Evolutionary conservation across 805 yeast genomes (phyloP), one percentile per base, ranked within the genome.

Genomic region (Clavispora fructus): DNA sequence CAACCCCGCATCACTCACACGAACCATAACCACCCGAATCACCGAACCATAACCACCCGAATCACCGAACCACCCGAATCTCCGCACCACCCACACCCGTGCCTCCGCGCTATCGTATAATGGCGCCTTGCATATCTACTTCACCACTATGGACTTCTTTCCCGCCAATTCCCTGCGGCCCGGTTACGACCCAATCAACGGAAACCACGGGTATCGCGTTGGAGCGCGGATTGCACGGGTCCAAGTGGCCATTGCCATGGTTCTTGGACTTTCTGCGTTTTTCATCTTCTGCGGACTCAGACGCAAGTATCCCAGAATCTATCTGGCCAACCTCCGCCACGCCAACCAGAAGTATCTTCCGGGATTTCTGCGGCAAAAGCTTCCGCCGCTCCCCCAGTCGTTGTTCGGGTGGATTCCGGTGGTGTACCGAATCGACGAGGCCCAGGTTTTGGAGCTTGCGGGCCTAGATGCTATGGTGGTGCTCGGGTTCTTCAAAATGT

Each of bases 381-480:
- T 86, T 9, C 95, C 94, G 3, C 58, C 63, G 29, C 68, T 87
- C 16, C 82, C 87, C 6, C 54, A 68, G 40, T 74, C 87, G 2
- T 61, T 86, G 11, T 85, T 90, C 56, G 90, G 91, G 2, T 92
- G 98, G 97, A 73, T 91, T 8, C 78, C 82, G 0, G 78, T 81
- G 0, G 67, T 92, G 12, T 78, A 78, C 59, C 64, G 64, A 11
- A 81, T 91, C 16, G 71, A 75, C 25, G 98, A 92, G 55, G 73
- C 78, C 13, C 90, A 89, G 47, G 78, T 94, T 2, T 73, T 92
- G 42, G 92, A 89, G 50, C 85, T 83, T 58, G 96, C 97, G 2
- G 99, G 99, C 0, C 67, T 92, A 39, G 99, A 92, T 67, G 97
- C 97, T 0, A 90, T 79, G 66, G 98, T 94, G 41, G 92, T 87